Evolutionary conservation across 1,284 basidiomycete genomes (phyloP), one percentile per base, ranked within the genome.

Genomic region (Cryptococcus sp.): DNA sequence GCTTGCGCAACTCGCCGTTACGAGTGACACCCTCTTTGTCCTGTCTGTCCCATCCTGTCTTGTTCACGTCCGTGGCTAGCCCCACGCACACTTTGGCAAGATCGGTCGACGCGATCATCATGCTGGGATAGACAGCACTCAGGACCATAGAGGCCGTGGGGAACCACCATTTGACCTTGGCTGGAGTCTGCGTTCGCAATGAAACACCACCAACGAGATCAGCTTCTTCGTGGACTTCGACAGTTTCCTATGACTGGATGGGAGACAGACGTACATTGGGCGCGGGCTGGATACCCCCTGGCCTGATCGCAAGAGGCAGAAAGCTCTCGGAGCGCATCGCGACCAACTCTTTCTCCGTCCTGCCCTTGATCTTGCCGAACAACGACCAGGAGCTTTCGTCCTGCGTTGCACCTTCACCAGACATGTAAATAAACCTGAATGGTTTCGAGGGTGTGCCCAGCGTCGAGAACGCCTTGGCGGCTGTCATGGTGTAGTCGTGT

Each of bases 1-100:
- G 87, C 7, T 78, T 77, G 50, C 81, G 69, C 79, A 91, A 89
- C 67, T 85, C 78, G 49, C 62, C 71, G 25, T 78, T 73, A 15
- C 41, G 39, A 25, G 67, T 61, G 42, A 60, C 50, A 5, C 60
- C 60, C 19, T 61, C 52, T 3, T 30, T 43, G 35, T 52, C 58
- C 50, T 52, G 60, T 67, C 72, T 80, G 80, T 82, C 63, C 66
- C 66, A 67, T 1, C 59, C 65, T 39, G 47, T 49, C 30, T 35
- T 35, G 8, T 35, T 35, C 8, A 35, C 30, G 10, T 62, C 64
- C 16, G 40, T 13, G 1, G 62, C 66, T 15, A 70, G 55, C 8
- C 46, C 52, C 19, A 67, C 55, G 25, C 57, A 55, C 10, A 54
- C 64, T 39, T 48, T 50, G 2, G 52, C 68, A 16, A 70, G 52